These are phyloP conservation scores for Exophiala sideris DNA, from an alignment of 2,329 filamentous ascomycete genomes.

Conservation along the genomic window DNA sequence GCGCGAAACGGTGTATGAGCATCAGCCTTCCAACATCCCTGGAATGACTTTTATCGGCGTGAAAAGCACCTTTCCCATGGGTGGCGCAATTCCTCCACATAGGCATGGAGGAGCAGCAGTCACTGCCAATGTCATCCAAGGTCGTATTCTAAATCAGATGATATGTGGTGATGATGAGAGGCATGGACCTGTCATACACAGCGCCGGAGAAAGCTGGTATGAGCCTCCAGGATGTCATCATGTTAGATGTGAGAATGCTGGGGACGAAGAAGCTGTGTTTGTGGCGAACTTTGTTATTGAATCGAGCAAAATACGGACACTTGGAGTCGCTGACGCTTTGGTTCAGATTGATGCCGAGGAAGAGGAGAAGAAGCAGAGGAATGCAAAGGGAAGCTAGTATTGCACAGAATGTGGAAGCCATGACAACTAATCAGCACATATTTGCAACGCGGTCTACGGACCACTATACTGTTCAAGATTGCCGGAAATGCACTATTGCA, in stretches of 20 bases:
- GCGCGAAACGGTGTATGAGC: conserved; percentile 31
- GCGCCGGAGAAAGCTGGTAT: conserved; percentile 9
- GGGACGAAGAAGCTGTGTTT: conserved; percentile 11
- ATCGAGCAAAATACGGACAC: conserved; percentile 3
- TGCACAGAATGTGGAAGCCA: too few species aligned
- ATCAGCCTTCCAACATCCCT: conserved; percentile 40
- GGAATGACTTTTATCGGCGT: conserved; percentile 42
- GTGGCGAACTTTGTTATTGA: conserved; percentile 11
- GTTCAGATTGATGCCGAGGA: conserved; percentile 5
- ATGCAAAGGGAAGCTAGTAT: too few species aligned
- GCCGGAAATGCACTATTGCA: too few species aligned
- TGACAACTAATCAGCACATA: too few species aligned
- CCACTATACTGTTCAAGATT: too few species aligned
- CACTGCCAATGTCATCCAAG: conserved; percentile 39
- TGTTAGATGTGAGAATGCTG: conserved; percentile 7
- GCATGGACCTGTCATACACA: conserved; percentile 1
- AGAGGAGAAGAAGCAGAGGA: neutral
- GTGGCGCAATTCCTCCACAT: conserved; percentile 44
- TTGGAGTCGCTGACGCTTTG: neutral
- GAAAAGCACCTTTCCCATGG: conserved; percentile 38
- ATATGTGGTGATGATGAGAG: conserved; percentile 46
- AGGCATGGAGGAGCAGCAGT: conserved; percentile 46
- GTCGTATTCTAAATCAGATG: conserved; percentile 48
- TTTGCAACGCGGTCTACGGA: too few species aligned
- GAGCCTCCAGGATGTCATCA: conserved; percentile 15